These are phyloP conservation scores for Combretum micranthum DNA, from an alignment of 345 rosid genomes.

Conservation along the genomic window DNA sequence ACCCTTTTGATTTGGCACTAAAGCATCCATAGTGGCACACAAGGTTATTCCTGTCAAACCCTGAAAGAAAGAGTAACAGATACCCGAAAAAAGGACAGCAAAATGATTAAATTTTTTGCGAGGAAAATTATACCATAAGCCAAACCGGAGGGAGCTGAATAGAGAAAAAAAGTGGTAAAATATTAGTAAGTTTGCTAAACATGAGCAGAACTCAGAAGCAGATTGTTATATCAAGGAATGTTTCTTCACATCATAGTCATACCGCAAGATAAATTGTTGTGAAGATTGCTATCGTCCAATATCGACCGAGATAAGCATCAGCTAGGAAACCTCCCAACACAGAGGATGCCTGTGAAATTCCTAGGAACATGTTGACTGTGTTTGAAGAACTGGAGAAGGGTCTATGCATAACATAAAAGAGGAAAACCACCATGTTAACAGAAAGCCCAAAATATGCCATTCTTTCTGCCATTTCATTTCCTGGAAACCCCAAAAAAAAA, in stretches of 20 bases:
- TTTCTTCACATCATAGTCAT: conserved; percentile 10
- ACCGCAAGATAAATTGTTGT: conserved; percentile 79
- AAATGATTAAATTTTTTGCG: too few relatives aligned
- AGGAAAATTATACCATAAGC: too few relatives aligned
- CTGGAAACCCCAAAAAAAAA: conserved; percentile 30
- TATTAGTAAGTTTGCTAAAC: too few relatives aligned
- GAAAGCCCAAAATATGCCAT: conserved; percentile 93
- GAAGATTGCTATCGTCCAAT: conserved; percentile 91
- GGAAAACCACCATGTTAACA: conserved; percentile 90
- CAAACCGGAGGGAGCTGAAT: too few relatives aligned
- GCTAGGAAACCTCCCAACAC: conserved; percentile 90
- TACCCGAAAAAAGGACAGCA: too few relatives aligned
- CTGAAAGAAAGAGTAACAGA: conserved; percentile 23
- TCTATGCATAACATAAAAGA: conserved; percentile 84
- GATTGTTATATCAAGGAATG: not conserved
- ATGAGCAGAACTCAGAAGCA: too few relatives aligned
- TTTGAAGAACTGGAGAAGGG: conserved; percentile 80
- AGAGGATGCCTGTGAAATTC: conserved; percentile 89
- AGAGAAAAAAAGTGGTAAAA: too few relatives aligned
- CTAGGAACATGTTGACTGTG: conserved; percentile 83
- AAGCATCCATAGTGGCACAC: conserved; percentile 50
- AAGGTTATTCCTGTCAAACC: conserved; percentile 87
- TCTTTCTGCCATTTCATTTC: conserved; percentile 95
- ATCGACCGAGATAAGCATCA: conserved; percentile 91
- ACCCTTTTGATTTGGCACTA: conserved; percentile 52